Percentiles rank a stretch among this genome's conserved stretches.
These are phyloP conservation scores for Colletotrichum sp. DNA, from an alignment of 2,329 filamentous ascomycete species.

Conservation along the genomic window DNA sequence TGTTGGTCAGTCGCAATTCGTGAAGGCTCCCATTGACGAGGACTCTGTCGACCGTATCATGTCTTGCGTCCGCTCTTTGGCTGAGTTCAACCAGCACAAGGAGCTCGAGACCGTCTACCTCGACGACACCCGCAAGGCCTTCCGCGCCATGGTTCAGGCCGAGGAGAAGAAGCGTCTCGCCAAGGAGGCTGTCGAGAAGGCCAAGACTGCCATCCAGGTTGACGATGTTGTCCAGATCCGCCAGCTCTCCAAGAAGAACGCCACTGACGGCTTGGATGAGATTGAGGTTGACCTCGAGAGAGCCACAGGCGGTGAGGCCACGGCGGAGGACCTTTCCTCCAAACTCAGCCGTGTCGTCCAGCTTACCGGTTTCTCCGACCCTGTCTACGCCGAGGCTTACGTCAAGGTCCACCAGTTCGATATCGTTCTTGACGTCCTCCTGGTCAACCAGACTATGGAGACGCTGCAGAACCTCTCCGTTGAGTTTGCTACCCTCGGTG, in stretches of 20 bases:
- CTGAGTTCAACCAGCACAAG: conserved; percentile 88
- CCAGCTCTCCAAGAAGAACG: conserved; percentile 91
- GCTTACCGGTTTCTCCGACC: conserved; percentile 96
- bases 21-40: conserved; percentile 96
- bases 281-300: conserved; percentile 90
- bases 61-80: conserved; percentile 91
- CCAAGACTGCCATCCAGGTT: conserved; percentile 92
- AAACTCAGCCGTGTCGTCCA: conserved; percentile 97
- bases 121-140: conserved; percentile 92
- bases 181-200: conserved; percentile 90
- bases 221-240: conserved; percentile 94
- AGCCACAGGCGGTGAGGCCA: conserved; percentile 88
- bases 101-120: conserved; percentile 92
- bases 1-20: conserved; percentile 97
- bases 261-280: conserved; percentile 79
- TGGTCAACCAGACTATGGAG: conserved; percentile 97
- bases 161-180: conserved; percentile 98
- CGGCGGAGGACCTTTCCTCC: conserved; percentile 83
- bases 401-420: conserved; percentile 99
- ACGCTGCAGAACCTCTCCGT: conserved; percentile 97
- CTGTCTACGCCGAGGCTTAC: conserved; percentile 98
- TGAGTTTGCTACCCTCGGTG: conserved; percentile 97
- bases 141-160: conserved; percentile 94
- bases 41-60: conserved; percentile 99
- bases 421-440: conserved; percentile 92